Conservation (phyloP, 2,329 filamentous ascomycete genomes). For the Diplodia mutila region DNA sequence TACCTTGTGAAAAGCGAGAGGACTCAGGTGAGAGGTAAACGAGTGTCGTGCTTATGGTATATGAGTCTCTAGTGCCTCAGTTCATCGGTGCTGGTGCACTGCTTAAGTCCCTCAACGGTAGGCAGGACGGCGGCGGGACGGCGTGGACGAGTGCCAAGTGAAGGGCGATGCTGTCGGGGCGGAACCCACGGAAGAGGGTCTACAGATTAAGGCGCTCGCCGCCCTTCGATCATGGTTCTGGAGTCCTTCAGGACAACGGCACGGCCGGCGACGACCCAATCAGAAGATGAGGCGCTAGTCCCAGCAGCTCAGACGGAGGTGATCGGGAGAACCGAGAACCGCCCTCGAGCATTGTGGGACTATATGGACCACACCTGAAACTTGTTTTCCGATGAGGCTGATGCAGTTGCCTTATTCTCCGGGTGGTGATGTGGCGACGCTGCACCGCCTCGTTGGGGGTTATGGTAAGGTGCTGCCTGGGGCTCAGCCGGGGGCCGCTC, state of each 20-base stretch:
- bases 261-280: neutral
- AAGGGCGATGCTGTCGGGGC: neutral
- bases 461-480: neutral
- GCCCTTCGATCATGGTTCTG: neutral
- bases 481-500: neutral
- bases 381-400: neutral
- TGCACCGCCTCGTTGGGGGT: neutral
- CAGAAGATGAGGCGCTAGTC: neutral
- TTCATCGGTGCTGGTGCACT: neutral
- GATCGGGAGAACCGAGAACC: neutral
- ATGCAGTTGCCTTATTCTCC: neutral
- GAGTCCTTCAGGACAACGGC: slow-evolving; percentile 7
- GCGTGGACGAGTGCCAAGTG: neutral
- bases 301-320: neutral
- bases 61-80: neutral
- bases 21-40: neutral
- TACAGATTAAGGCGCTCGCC: neutral
- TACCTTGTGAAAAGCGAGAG: neutral
- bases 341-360: neutral
- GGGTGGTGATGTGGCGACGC: neutral
- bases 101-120: neutral
- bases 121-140: neutral
- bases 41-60: neutral
- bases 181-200: neutral
- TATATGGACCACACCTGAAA: neutral